Percentiles rank a stretch among this genome's conserved stretches.
Conservation (phyloP, 371 early-diverging fungal genomes). For the Mycotypha africana region DNA sequence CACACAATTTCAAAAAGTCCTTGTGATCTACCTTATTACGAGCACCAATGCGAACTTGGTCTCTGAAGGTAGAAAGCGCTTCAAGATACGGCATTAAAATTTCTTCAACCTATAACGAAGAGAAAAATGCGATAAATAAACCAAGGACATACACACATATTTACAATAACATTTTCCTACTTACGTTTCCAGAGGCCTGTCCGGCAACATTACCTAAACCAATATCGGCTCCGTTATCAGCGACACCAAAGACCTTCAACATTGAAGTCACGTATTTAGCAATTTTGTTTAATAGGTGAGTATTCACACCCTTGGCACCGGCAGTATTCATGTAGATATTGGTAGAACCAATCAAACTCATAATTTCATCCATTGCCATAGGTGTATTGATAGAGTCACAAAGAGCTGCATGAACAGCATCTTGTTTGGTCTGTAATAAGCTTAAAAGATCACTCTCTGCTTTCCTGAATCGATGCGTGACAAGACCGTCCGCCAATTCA, state of each 20-base stretch:
- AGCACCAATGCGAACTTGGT: conserved; percentile 74
- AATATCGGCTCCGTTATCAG: conserved; percentile 52
- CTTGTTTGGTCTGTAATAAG: conserved; percentile 55
- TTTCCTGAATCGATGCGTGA: conserved; percentile 65
- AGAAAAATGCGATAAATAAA: not conserved
- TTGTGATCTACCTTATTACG: conserved; percentile 48
- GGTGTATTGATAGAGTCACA: conserved; percentile 96
- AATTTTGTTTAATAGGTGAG: conserved; percentile 70
- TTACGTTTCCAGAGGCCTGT: conserved; percentile 30
- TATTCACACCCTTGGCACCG: conserved; percentile 39
- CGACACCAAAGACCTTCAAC: conserved; percentile 71
- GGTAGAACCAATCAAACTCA: conserved; percentile 73
- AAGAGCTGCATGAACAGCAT: conserved; percentile 79
- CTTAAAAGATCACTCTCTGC: conserved; percentile 59
- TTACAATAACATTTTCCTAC: no score
- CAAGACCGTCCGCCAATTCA: conserved; percentile 23
- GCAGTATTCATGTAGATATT: conserved; percentile 72
- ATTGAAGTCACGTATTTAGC: conserved; percentile 81
- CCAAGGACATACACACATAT: not conserved
- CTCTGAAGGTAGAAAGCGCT: conserved; percentile 81
- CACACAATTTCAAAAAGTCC: conserved; percentile 74
- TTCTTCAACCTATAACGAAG: conserved; percentile 66
- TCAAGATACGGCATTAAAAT: conserved; percentile 76
- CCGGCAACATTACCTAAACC: conserved; percentile 39
- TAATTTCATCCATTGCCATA: conserved; percentile 72